These are phyloP conservation scores for Cystobasidiopsis lactophilus DNA, from an alignment of 768 basidiomycete species.

Conservation along the genomic window DNA sequence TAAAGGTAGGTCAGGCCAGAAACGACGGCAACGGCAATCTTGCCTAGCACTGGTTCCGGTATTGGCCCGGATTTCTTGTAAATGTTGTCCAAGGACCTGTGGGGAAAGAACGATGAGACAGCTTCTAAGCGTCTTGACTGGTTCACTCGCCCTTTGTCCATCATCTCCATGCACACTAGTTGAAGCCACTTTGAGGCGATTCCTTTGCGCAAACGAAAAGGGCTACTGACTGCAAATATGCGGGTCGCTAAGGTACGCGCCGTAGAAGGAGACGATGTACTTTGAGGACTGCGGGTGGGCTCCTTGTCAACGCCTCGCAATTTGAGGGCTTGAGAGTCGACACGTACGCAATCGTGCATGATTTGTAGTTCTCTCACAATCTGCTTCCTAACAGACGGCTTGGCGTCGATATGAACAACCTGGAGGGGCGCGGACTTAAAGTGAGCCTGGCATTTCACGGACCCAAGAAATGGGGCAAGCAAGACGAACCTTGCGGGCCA, in stretches of 20 bases:
- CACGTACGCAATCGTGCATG: constrained; percentile 69
- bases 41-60: constrained; percentile 73
- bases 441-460: neutral
- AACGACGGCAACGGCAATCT: constrained; percentile 82
- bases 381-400: constrained; percentile 87
- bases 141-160: constrained; percentile 57
- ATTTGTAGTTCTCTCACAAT: constrained; percentile 94
- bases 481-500: constrained; percentile 86
- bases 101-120: neutral
- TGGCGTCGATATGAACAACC: constrained; percentile 92
- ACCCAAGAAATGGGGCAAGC: neutral
- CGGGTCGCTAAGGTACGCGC: constrained; percentile 86
- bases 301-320: neutral
- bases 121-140: neutral
- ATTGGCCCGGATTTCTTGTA: constrained; percentile 91
- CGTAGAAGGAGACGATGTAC: constrained; percentile 91
- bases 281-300: constrained; percentile 34
- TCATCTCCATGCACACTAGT: constrained; percentile 63
- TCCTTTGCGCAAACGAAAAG: neutral
- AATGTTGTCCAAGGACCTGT: constrained; percentile 42
- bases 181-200: neutral
- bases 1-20: constrained; percentile 92
- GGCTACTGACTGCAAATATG: constrained; percentile 54
- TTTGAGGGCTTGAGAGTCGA: neutral
- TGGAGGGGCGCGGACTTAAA: no score